These are phyloP conservation scores for Phytophthora melonis DNA, from an alignment of 352 stramenopile species.

Conservation along the genomic window DNA sequence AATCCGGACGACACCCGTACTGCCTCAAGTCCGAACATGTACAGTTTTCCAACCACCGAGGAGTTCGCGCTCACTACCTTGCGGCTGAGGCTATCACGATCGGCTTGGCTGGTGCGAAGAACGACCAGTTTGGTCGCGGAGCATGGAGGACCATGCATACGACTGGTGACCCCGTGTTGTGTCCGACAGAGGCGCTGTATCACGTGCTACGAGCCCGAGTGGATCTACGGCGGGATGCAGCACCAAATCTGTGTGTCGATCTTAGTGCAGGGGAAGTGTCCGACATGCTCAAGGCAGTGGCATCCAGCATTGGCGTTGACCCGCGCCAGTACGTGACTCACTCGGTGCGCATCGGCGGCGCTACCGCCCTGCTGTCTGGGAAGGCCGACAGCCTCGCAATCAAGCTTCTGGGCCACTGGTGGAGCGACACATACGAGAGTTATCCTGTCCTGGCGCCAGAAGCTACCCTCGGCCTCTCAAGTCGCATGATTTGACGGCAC, in stretches of 20 bases:
- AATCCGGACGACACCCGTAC: no score
- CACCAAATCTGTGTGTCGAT: not conserved
- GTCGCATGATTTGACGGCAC: no score
- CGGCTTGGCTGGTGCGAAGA: not conserved
- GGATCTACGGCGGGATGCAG: not conserved
- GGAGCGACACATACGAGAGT: no score
- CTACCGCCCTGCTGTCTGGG: not conserved
- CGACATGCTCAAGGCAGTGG: not conserved
- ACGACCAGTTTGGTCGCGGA: constrained; percentile 1
- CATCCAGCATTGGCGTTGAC: not conserved
- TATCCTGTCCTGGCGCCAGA: no score
- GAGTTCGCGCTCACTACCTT: no score
- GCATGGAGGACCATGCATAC: constrained; percentile 8
- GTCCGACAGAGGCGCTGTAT: not conserved
- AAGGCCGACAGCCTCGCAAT: constrained; percentile 6
- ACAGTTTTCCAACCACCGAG: no score
- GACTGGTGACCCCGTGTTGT: no score
- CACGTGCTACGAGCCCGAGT: not conserved
- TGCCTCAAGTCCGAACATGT: no score
- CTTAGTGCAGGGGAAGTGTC: not conserved
- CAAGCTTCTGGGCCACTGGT: constrained; percentile 1
- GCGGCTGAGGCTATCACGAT: not conserved
- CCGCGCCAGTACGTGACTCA: not conserved
- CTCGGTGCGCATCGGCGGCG: constrained; percentile 1
- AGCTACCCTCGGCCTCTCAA: no score